Conservation (phyloP, 345 rosid genomes). For the Lepidium didymum region DNA sequence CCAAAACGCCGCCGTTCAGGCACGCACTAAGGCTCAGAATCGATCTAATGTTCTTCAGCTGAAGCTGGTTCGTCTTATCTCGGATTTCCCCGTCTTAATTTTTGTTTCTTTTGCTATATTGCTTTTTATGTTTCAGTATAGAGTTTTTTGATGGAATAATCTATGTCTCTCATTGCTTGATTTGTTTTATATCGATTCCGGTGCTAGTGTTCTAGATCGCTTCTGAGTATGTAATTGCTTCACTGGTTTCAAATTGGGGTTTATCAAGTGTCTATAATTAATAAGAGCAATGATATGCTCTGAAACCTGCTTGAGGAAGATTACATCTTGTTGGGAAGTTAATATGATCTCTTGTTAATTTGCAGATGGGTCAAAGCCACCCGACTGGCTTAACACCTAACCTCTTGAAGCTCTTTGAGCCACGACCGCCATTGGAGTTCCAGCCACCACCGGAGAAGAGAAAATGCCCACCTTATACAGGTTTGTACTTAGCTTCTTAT, state of each 20-base stretch:
- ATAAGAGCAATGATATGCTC: neutral
- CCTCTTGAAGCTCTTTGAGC: constrained; percentile 89
- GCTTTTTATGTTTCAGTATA: neutral
- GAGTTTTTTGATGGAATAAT: neutral
- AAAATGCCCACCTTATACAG: constrained; percentile 73
- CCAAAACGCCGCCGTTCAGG: constrained; percentile 80
- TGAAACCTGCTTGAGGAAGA: neutral
- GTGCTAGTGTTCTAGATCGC: neutral
- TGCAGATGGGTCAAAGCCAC: constrained; percentile 96
- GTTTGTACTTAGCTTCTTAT: constrained; percentile 22
- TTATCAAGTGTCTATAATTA: neutral
- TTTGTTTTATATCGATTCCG: neutral
- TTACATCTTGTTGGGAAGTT: neutral
- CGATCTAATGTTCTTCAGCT: constrained; percentile 96
- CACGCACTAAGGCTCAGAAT: constrained; percentile 77
- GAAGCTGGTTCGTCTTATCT: constrained; percentile 53
- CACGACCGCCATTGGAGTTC: constrained; percentile 80
- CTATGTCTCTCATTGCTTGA: neutral
- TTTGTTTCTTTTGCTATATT: neutral
- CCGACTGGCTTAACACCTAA: constrained; percentile 88
- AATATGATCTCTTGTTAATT: constrained; percentile 11
- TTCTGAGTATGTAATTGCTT: neutral
- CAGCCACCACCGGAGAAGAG: constrained; percentile 87
- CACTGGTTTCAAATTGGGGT: neutral
- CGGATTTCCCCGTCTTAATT: neutral